phyloP scores from a whole-genome alignment of 805 yeast genomes.

The Vanderwaltozyma tropicalis region DNA sequence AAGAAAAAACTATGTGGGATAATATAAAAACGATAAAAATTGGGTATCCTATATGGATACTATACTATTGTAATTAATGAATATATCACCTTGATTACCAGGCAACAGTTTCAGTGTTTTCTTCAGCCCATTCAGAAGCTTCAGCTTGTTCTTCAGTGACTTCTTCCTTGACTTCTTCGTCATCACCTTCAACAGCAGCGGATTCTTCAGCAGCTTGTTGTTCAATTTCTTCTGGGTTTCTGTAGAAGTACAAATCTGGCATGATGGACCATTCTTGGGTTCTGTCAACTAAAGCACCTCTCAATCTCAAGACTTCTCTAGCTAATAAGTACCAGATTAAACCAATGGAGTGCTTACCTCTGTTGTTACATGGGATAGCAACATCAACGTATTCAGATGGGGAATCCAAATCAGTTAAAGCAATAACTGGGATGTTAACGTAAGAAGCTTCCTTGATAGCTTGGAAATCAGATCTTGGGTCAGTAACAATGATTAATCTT shows the following conservation, averaged over 20 bases:
- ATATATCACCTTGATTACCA: conserved; percentile 18
- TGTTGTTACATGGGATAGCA: conserved; percentile 99
- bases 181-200: conserved; percentile 52
- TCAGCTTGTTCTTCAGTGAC: conserved; percentile 57
- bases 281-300: conserved; percentile 96
- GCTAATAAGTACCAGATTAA: conserved; percentile 99
- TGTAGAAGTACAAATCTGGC: conserved; percentile 99
- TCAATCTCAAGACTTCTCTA: conserved; percentile 97
- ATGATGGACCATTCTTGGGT: conserved; percentile 95
- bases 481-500: conserved; percentile 97
- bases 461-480: conserved; percentile 99
- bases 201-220: conserved; percentile 56
- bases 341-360: conserved; percentile 99
- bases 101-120: conserved; percentile 28
- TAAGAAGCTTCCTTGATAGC: conserved; percentile 99
- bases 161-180: conserved; percentile 69
- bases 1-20: not conserved
- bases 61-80: conserved; percentile 4
- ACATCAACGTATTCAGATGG: conserved; percentile 98
- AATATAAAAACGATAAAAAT: conserved; percentile 3
- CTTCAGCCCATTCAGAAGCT: conserved; percentile 54
- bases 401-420: conserved; percentile 96
- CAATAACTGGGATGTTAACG: conserved; percentile 99
- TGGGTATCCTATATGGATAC: conserved; percentile 3
- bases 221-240: conserved; percentile 99